phyloP scores from a whole-genome alignment of 2,329 filamentous ascomycete species.

The Exophiala sp. region DNA sequence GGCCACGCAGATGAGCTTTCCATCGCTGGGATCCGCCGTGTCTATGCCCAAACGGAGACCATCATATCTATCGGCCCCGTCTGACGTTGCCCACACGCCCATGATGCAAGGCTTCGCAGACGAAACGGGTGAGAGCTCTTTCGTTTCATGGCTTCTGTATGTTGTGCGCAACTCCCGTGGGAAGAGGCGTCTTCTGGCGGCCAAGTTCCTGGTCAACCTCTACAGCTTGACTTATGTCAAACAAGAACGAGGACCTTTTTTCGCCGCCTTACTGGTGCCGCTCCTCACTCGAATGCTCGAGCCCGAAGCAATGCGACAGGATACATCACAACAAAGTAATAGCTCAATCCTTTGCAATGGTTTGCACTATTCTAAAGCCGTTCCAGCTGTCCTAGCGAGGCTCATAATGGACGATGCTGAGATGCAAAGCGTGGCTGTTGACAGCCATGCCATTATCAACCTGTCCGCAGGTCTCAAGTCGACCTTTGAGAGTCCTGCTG shows the following conservation, averaged over 20 bases:
- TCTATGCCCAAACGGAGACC: constrained; percentile 36
- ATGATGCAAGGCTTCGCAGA: constrained; percentile 39
- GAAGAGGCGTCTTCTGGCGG: constrained; percentile 63
- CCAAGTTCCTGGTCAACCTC: constrained; percentile 65
- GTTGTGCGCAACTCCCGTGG: constrained; percentile 57
- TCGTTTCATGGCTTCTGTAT: constrained; percentile 70
- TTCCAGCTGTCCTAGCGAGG: constrained; percentile 71
- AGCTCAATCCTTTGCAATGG: constrained; percentile 27
- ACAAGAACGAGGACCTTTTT: constrained; percentile 60
- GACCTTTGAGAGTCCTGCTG: constrained; percentile 59
- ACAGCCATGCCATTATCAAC: constrained; percentile 61
- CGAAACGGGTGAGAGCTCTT: constrained; percentile 65
- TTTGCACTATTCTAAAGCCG: constrained; percentile 48
- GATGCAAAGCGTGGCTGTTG: constrained; percentile 77
- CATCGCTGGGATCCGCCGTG: constrained; percentile 49
- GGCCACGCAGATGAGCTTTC: constrained; percentile 47
- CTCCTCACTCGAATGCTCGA: constrained; percentile 63
- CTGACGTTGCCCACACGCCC: constrained; percentile 24
- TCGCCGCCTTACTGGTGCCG: constrained; percentile 67
- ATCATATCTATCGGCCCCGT: constrained; percentile 34
- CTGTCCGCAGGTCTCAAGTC: constrained; percentile 63
- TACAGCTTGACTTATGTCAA: constrained; percentile 66
- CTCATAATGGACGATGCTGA: constrained; percentile 74
- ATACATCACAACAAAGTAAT: constrained; percentile 32
- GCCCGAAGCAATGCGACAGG: constrained; percentile 38